These are phyloP conservation scores for Plantago elongata DNA, from an alignment of 257 asterid genomes.

Conservation along the genomic window DNA sequence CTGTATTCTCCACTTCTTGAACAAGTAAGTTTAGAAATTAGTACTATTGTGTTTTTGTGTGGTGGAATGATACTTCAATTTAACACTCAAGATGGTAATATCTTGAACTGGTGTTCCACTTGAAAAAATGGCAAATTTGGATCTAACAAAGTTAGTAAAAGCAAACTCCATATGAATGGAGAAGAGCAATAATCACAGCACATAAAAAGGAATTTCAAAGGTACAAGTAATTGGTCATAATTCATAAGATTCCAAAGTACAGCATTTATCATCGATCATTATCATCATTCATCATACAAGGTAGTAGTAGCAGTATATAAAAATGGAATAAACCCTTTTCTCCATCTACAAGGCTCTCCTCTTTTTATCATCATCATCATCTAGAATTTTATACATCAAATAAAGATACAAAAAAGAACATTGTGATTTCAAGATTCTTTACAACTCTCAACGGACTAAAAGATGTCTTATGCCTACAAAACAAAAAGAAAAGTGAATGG, in stretches of 20 bases:
- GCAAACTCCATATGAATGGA: too few species aligned
- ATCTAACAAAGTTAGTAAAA: too few species aligned
- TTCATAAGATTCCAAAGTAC: constrained; percentile 6
- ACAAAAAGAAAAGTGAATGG: constrained; percentile 41
- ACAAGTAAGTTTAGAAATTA: too few species aligned
- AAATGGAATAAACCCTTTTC: constrained; percentile 25
- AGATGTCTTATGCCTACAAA: constrained; percentile 31
- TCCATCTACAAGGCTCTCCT: constrained; percentile 22
- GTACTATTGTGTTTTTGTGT: too few species aligned
- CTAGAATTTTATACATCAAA: constrained; percentile 21
- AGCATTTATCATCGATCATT: background rate
- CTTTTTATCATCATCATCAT: constrained; percentile 14
- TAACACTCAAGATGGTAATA: too few species aligned
- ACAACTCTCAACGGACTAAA: constrained; percentile 39
- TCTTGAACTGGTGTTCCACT: too few species aligned
- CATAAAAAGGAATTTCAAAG: constrained; percentile 18
- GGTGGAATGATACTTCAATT: constrained; percentile 1
- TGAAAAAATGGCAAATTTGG: background rate
- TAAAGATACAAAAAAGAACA: constrained; percentile 26
- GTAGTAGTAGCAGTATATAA: background rate
- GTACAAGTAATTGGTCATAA: constrained; percentile 9
- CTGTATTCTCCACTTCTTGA: too few species aligned
- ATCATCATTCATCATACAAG: constrained; percentile 8
- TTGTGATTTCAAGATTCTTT: constrained; percentile 50
- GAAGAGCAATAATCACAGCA: background rate